Evolutionary conservation across 768 basidiomycete species (phyloP).

Genomic region (Omphalotus guepiniiformis): DNA sequence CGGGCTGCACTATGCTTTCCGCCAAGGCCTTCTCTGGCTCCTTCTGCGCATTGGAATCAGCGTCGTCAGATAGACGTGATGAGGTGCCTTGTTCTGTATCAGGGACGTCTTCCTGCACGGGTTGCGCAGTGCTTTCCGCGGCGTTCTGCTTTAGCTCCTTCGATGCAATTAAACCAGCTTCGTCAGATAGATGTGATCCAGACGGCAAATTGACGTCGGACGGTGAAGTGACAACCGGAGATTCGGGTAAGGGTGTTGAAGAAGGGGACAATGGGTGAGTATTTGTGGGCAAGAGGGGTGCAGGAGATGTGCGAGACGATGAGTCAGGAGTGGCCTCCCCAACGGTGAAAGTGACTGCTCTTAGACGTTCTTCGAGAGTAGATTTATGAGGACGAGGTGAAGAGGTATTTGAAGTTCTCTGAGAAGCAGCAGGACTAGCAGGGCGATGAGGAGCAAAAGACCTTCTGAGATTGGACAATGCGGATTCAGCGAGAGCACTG

Average conservation of each 20-base stretch:
- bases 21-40: too few species aligned
- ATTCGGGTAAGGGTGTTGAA: constrained; percentile 40
- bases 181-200: not conserved
- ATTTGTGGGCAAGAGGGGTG: constrained; percentile 19
- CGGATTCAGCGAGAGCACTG: constrained; percentile 55
- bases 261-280: constrained; percentile 37
- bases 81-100: too few species aligned
- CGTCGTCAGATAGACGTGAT: too few species aligned
- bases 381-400: constrained; percentile 38
- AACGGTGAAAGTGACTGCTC: constrained; percentile 54
- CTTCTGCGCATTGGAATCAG: too few species aligned
- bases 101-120: too few species aligned
- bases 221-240: constrained; percentile 20
- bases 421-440: constrained; percentile 30
- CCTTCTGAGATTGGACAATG: constrained; percentile 59
- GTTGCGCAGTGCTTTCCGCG: too few species aligned
- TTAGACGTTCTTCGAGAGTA: constrained; percentile 74
- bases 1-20: too few species aligned
- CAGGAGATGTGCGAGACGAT: constrained; percentile 40
- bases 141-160: too few species aligned
- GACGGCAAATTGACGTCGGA: constrained; percentile 4
- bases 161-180: too few species aligned
- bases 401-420: constrained; percentile 12
- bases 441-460: constrained; percentile 52
- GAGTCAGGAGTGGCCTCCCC: constrained; percentile 47